Base-by-base conservation (phyloP, 306 rosid genomes). In the Lathyrus tuberosus region DNA sequence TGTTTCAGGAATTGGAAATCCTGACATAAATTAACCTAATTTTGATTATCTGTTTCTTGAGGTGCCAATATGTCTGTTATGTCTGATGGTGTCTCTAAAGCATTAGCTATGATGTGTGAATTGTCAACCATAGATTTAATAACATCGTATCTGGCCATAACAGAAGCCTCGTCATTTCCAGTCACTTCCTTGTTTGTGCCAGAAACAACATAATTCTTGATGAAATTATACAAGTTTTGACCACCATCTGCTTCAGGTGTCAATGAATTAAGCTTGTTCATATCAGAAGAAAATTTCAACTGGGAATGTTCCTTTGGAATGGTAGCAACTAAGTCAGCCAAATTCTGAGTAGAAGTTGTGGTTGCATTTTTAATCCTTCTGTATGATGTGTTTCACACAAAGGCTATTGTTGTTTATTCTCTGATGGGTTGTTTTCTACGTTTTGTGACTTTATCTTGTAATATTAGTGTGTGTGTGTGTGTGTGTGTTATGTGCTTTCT, bases 141-240 rank as follows among this genome's bases (percentile, higher is more conserved):
- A 82, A 80, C 71, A 60, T 47, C 74, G 65, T 85, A 78, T 67
- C 89, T 72, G 58, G 86, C 81, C 87, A 78, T 47, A 49, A 85
- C 79, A n/a, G 92, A 84, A 82, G 80, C 79, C 72, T 83, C 59
- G 58, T 63, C 53, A 22, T 42, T 63, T 63, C 53, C n/a, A n/a
- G 52, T 8, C 14, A 11, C 40, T 26, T 57, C 52, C 26, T 52
- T 17, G 31, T 69, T 61, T 62, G 78, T 46, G 67, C 51, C 62
- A 11, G 84, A 73, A 82, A 64, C 41, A 35, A 62, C 46, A 63
- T 78, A 68, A 66, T 70, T 78, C 68, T 28, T 74, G 35, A 62
- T 26, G 30, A 67, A 60, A 61, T 52, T 60, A 65, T 59, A 73
- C 64, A 71, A 14, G 56, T 56, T 71, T 54, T 51, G 71, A 71